A percentile compares a stretch with the other conserved stretches of the same genome.
phyloP scores from a whole-genome alignment of 2,329 filamentous ascomycete species.

The Plectosphaerella sp. region DNA sequence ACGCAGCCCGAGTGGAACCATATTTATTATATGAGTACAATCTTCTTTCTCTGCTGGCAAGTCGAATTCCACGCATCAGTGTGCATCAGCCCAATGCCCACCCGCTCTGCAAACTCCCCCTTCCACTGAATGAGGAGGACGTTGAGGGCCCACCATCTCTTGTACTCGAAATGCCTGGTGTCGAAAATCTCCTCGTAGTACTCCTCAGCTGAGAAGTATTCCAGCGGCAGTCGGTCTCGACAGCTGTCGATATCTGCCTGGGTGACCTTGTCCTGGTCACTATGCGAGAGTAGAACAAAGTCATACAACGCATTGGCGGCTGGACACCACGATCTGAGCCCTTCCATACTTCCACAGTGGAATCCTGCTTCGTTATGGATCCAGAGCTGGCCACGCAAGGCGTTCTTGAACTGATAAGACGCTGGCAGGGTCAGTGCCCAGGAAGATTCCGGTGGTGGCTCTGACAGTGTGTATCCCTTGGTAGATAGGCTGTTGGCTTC shows the following conservation, averaged over 20 bases:
- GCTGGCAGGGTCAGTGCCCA: neutral
- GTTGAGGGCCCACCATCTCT: conserved; percentile 1
- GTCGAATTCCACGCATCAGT: conserved; percentile 1
- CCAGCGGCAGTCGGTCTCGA: neutral
- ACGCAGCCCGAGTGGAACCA: no score
- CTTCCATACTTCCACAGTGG: conserved; percentile 1
- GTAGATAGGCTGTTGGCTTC: neutral
- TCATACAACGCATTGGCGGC: neutral
- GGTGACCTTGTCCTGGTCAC: neutral
- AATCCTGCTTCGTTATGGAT: neutral
- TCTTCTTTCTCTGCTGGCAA: neutral
- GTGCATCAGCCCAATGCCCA: conserved; percentile 3
- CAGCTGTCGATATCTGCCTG: conserved; percentile 1
- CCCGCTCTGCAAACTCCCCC: neutral
- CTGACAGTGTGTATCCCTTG: neutral
- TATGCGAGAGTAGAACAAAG: neutral
- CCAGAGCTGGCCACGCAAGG: neutral
- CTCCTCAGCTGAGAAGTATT: neutral
- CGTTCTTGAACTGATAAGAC: neutral
- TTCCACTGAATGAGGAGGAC: conserved; percentile 1
- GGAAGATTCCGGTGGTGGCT: neutral
- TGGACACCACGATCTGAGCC: neutral
- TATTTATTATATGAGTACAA: neutral
- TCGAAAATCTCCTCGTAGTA: conserved; percentile 5
- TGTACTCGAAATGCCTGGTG: neutral